These are phyloP conservation scores for Xylaria castorea DNA, from an alignment of 495 filamentous ascomycete genomes.

Conservation along the genomic window DNA sequence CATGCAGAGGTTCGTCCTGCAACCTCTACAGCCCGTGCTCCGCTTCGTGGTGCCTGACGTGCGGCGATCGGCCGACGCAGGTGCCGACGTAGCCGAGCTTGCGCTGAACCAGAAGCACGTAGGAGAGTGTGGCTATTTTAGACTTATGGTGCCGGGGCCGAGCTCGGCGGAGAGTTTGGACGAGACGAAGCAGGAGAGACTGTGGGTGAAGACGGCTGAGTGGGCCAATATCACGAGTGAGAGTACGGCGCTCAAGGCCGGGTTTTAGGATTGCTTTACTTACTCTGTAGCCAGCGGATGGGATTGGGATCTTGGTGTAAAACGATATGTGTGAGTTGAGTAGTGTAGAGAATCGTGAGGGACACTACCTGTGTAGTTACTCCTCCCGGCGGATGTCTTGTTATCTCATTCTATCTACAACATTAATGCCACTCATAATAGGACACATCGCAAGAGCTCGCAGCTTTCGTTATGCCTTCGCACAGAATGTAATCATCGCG, in stretches of 20 bases:
- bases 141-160: slow-evolving; percentile 43
- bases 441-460: too few relatives aligned
- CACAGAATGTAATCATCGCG: too few relatives aligned
- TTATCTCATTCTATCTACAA: neutral
- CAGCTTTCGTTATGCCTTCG: too few relatives aligned
- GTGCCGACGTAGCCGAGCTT: slow-evolving; percentile 44
- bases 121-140: slow-evolving; percentile 50
- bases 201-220: slow-evolving; percentile 54
- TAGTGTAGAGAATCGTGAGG: neutral
- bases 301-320: neutral
- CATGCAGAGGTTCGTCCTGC: slow-evolving; percentile 39
- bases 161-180: slow-evolving; percentile 50
- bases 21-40: slow-evolving; percentile 46
- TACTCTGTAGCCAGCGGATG: neutral
- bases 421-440: neutral
- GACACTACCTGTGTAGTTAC: neutral
- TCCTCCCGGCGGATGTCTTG: neutral
- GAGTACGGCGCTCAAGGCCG: slow-evolving; percentile 26
- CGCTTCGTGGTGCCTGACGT: slow-evolving; percentile 44
- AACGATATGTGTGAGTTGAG: neutral
- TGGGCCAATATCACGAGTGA: slow-evolving; percentile 47
- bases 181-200: slow-evolving; percentile 47
- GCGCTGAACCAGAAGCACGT: slow-evolving; percentile 37
- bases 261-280: neutral
- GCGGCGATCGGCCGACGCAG: slow-evolving; percentile 46